Conservation (phyloP, 2,329 filamentous ascomycete species). For the Endoconidiophora laricicola region DNA sequence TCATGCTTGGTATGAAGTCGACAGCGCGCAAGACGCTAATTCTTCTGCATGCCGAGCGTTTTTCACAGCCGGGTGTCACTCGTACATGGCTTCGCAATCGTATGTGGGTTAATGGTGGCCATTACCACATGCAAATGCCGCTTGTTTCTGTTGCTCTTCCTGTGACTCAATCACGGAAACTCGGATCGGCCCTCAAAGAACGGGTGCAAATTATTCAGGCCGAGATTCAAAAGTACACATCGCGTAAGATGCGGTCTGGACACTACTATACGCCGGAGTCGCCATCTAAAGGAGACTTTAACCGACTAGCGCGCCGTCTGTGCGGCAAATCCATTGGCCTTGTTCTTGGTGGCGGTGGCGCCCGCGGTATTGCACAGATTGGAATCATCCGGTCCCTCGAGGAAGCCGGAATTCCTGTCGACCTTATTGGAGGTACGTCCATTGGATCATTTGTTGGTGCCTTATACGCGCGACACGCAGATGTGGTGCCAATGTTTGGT, state of each 20-base stretch:
- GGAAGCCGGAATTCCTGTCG: slow-evolving; percentile 89
- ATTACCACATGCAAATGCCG: slow-evolving; percentile 89
- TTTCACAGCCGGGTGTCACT: slow-evolving; percentile 69
- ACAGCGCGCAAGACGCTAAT: slow-evolving; percentile 89
- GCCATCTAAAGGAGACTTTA: slow-evolving; percentile 91
- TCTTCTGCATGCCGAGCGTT: slow-evolving; percentile 74
- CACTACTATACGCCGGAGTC: slow-evolving; percentile 83
- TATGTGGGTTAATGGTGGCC: slow-evolving; percentile 94
- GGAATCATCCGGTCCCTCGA: slow-evolving; percentile 90
- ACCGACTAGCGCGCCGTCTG: slow-evolving; percentile 72
- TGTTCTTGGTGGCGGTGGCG: slow-evolving; percentile 85
- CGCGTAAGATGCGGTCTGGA: slow-evolving; percentile 72
- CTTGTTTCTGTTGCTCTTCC: slow-evolving; percentile 7
- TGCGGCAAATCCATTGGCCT: slow-evolving; percentile 91
- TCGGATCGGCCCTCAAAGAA: slow-evolving; percentile 77
- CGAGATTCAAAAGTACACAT: slow-evolving; percentile 96
- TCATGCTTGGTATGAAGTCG: slow-evolving; percentile 91
- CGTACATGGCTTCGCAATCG: slow-evolving; percentile 81
- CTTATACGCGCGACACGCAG: slow-evolving; percentile 87
- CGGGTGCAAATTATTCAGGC: slow-evolving; percentile 88
- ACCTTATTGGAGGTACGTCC: slow-evolving; percentile 87
- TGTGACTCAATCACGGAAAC: slow-evolving; percentile 39
- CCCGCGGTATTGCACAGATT: slow-evolving; percentile 78
- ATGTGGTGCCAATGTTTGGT: slow-evolving; percentile 92
- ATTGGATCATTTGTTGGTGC: slow-evolving; percentile 93